A percentile compares a stretch with the other conserved stretches of the same genome.
Evolutionary conservation across 306 rosid genomes (phyloP).

Genomic region (Cucurbita moschata): DNA sequence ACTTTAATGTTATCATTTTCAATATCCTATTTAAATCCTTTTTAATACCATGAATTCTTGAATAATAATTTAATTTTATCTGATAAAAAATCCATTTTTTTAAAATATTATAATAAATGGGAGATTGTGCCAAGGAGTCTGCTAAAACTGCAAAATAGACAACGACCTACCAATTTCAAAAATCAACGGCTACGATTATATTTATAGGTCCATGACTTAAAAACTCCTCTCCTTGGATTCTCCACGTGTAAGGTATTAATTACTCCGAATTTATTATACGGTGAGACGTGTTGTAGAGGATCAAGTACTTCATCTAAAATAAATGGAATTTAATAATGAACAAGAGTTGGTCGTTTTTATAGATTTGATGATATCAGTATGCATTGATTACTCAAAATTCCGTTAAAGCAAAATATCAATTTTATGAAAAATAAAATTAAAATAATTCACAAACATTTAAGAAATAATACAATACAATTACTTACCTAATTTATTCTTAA

Average conservation of each 20-base stretch:
- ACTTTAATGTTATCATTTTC: neutral
- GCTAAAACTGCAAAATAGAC: neutral
- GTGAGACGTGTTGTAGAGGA: neutral
- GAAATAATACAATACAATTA: too few relatives aligned
- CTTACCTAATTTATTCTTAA: too few relatives aligned
- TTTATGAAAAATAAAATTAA: neutral
- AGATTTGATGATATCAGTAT: neutral
- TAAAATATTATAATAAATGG: neutral
- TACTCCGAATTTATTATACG: neutral
- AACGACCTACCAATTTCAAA: neutral
- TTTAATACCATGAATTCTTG: neutral
- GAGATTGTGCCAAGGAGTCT: neutral
- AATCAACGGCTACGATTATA: neutral
- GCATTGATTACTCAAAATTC: slow-evolving; percentile 23
- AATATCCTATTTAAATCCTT: neutral
- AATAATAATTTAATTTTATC: neutral
- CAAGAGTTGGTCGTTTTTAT: neutral
- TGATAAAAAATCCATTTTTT: neutral
- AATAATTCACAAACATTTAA: neutral
- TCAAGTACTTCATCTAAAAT: neutral
- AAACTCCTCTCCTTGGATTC: neutral
- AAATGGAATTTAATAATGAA: neutral
- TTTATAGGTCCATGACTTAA: neutral
- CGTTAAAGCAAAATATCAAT: slow-evolving; percentile 37
- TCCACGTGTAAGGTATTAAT: neutral